These are phyloP conservation scores for Diplodia sapinea DNA, from an alignment of 2,329 filamentous ascomycete genomes.

Conservation along the genomic window DNA sequence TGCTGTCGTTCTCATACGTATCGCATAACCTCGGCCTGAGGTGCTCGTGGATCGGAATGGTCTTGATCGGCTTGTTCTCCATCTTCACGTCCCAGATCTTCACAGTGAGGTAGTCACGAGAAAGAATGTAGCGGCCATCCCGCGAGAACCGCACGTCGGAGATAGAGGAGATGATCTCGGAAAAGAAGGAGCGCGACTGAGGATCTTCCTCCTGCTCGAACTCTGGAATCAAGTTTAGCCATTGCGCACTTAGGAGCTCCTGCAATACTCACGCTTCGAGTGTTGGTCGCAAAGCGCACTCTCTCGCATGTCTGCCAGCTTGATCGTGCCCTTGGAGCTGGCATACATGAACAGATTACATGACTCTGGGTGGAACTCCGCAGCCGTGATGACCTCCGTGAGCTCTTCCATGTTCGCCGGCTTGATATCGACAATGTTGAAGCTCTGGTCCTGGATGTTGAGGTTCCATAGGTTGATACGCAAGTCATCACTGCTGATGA, in stretches of 20 bases:
- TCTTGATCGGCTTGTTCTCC: slow-evolving; percentile 97
- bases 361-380: slow-evolving; percentile 94
- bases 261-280: slow-evolving; percentile 75
- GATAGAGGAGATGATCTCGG: slow-evolving; percentile 98
- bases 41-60: slow-evolving; percentile 98
- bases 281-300: slow-evolving; percentile 95
- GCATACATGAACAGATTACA: slow-evolving; percentile 99
- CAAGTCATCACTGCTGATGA: slow-evolving; percentile 97
- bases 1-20: slow-evolving; percentile 98
- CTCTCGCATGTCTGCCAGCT: slow-evolving; percentile 97
- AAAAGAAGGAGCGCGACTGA: slow-evolving; percentile 96
- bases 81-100: slow-evolving; percentile 99
- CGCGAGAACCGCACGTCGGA: slow-evolving; percentile 97
- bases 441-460: slow-evolving; percentile 99
- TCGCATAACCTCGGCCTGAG: slow-evolving; percentile 92
- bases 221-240: slow-evolving; percentile 62
- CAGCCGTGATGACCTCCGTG: slow-evolving; percentile 97
- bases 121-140: slow-evolving; percentile 95
- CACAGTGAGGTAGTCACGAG: slow-evolving; percentile 95
- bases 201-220: slow-evolving; percentile 99
- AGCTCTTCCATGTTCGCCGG: slow-evolving; percentile 99
- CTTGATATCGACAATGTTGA: slow-evolving; percentile 99
- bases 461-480: slow-evolving; percentile 99
- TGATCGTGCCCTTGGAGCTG: slow-evolving; percentile 98
- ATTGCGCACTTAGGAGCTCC: slow-evolving; percentile 33